Base-by-base conservation (phyloP, 2,329 filamentous ascomycete genomes). In the Orbilia brochopaga region DNA sequence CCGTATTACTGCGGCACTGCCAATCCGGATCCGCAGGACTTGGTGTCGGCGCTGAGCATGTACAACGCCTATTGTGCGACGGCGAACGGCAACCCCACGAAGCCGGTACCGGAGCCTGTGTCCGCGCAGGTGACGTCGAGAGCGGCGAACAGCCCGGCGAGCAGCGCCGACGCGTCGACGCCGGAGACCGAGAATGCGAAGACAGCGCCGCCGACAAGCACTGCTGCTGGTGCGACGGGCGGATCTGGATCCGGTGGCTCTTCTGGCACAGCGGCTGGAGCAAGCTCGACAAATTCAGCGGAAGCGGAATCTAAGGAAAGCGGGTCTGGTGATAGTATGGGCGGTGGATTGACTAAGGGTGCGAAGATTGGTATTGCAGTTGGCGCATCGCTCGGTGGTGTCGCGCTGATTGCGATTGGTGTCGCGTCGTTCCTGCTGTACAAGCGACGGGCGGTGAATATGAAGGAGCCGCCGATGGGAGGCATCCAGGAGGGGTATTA, bases 401-500 rank as follows among this genome's bases (percentile, higher is more conserved):
- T 70, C 21, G 59, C 53, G 6, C 21, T 70, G 24, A 59, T 59
- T 6, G 66, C 40, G 19, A 21, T 53, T 19, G 54, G 17, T 10
- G 66, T 70, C 8, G 1, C 35, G 1, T 11, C 1, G 74, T 78
- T 35, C 75, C 74, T 55, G 56, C 42, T 42, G 74, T 48, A 74
- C 74, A 50, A 58, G 75, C 23, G 75, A 64, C 56, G 64, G 75
- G 51, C 74, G 74, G 70, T 59, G 74, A 46, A 46, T 46, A 30
- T 74, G 70, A 73, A 75, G 63, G 55, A 77, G 74, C 56, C 74
- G 61, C 59, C 78, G 78, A 30, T 78, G 80, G 61, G 79, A 77
- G 7, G 79, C 77, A 15, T 78, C 77, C 27, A 32, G 27, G 75
- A 80, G 78, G 0, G 78, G 79, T 73, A 79, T 79, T 8, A 69